These are phyloP conservation scores for Fomitopsis pulvina DNA, from an alignment of 768 basidiomycete species.

Conservation along the genomic window DNA sequence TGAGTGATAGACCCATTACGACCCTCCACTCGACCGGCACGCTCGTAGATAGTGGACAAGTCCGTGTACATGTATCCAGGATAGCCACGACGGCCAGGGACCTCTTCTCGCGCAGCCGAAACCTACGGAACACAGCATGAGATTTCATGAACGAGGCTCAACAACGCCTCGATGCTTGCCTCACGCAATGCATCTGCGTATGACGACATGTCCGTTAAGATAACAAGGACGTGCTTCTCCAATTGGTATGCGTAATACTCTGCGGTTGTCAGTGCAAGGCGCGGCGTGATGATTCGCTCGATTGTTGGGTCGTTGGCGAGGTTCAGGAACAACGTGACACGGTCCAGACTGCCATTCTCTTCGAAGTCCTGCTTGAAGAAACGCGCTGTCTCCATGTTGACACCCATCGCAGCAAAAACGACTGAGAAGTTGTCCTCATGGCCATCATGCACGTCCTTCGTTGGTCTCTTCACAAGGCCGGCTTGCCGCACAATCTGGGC, in stretches of 20 bases:
- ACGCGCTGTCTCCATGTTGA: conserved; percentile 99
- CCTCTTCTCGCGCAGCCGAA: conserved; percentile 98
- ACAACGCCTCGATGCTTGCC: conserved; percentile 38
- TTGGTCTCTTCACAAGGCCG: conserved; percentile 92
- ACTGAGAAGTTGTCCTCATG: conserved; percentile 99
- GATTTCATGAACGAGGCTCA: not conserved
- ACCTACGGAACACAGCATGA: conserved; percentile 44
- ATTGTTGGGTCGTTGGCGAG: conserved; percentile 99
- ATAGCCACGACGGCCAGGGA: conserved; percentile 98
- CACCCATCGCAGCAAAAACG: conserved; percentile 99
- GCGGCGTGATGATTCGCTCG: conserved; percentile 98
- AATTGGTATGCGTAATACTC: conserved; percentile 99
- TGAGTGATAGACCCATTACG: conserved; percentile 99
- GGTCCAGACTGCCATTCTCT: conserved; percentile 95
- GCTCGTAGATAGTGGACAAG: conserved; percentile 98
- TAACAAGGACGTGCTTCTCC: conserved; percentile 99
- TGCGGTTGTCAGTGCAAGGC: conserved; percentile 94
- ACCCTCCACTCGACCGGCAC: conserved; percentile 96
- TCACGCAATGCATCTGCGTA: conserved; percentile 96
- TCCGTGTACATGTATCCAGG: conserved; percentile 99
- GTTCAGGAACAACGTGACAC: conserved; percentile 97
- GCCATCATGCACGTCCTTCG: conserved; percentile 95
- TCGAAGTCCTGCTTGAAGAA: conserved; percentile 99
- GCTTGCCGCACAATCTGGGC: conserved; percentile 99
- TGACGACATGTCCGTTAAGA: conserved; percentile 98